Conservation (phyloP, 2,329 filamentous ascomycete genomes). For the Aureobasidium sp. region DNA sequence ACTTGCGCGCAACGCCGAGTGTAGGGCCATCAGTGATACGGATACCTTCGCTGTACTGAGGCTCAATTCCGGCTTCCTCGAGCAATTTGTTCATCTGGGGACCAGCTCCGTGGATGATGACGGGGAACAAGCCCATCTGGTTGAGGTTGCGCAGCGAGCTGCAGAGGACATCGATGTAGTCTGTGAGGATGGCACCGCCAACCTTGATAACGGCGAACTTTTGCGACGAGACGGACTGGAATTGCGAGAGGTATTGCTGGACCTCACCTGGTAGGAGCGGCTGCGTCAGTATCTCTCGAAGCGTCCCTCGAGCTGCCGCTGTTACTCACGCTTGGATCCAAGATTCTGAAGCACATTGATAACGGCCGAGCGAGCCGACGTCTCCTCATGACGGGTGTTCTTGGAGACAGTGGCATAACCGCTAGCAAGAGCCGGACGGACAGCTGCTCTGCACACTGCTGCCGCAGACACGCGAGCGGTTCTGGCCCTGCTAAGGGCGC, state of each 20-base stretch:
- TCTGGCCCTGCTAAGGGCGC: constrained; percentile 11
- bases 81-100: constrained; percentile 91
- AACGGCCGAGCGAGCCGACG: constrained; percentile 69
- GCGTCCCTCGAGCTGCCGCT: background rate
- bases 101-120: constrained; percentile 91
- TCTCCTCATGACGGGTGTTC: constrained; percentile 39
- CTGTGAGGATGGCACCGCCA: constrained; percentile 89
- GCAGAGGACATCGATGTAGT: constrained; percentile 87
- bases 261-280: constrained; percentile 47
- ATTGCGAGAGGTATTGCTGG: constrained; percentile 95
- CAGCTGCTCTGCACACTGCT: constrained; percentile 7
- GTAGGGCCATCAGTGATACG: constrained; percentile 94
- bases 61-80: constrained; percentile 85
- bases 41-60: constrained; percentile 93
- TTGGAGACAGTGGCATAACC: constrained; percentile 21
- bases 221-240: constrained; percentile 92
- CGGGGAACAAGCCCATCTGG: constrained; percentile 88
- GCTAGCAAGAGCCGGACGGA: constrained; percentile 11
- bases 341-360: constrained; percentile 91
- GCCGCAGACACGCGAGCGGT: background rate
- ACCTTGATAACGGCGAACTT: constrained; percentile 99
- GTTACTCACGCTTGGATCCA: constrained; percentile 69
- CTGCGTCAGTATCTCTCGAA: background rate
- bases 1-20: constrained; percentile 77
- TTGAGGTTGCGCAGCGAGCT: constrained; percentile 85